Conservation (phyloP, 2,329 filamentous ascomycete species). For the Paecilomyces variotii region DNA sequence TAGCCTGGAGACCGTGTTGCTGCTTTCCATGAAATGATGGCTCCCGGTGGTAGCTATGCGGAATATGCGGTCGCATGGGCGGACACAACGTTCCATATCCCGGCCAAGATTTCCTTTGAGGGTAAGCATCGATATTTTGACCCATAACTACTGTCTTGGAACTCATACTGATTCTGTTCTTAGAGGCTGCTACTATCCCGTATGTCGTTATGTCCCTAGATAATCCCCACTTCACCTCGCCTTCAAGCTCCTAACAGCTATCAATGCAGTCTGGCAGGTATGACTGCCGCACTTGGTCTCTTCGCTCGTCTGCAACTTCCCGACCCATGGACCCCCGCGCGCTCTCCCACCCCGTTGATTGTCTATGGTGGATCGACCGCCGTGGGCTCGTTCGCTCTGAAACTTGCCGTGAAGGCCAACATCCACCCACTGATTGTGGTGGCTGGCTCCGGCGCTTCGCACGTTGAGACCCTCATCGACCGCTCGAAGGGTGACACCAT, state of each 20-base stretch:
- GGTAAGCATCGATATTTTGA: conserved; percentile 22
- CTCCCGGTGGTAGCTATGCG: conserved; percentile 45
- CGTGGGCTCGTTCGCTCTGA: conserved; percentile 52
- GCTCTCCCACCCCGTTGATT: conserved; percentile 31
- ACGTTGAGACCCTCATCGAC: conserved; percentile 48
- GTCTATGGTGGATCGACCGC: conserved; percentile 46
- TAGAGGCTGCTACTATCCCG: conserved; percentile 50
- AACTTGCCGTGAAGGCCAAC: conserved; percentile 47
- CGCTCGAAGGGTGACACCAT: conserved; percentile 48
- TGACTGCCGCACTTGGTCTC: conserved; percentile 47
- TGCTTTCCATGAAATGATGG: conserved; percentile 42
- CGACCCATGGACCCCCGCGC: conserved; percentile 39
- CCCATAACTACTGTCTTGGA: background rate
- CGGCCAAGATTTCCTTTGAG: conserved; percentile 44
- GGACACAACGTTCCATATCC: conserved; percentile 49
- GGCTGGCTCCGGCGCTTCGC: conserved; percentile 45
- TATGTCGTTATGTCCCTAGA: background rate
- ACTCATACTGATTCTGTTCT: background rate
- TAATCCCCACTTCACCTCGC: background rate
- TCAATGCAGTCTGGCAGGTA: conserved; percentile 34
- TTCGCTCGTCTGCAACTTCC: conserved; percentile 43
- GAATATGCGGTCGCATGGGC: conserved; percentile 49
- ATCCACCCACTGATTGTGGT: conserved; percentile 57
- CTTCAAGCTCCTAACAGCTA: background rate
- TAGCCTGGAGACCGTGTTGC: conserved; percentile 48